Base-by-base conservation (phyloP, 768 basidiomycete species). In the Porphyrellus cyaneotinctus region DNA sequence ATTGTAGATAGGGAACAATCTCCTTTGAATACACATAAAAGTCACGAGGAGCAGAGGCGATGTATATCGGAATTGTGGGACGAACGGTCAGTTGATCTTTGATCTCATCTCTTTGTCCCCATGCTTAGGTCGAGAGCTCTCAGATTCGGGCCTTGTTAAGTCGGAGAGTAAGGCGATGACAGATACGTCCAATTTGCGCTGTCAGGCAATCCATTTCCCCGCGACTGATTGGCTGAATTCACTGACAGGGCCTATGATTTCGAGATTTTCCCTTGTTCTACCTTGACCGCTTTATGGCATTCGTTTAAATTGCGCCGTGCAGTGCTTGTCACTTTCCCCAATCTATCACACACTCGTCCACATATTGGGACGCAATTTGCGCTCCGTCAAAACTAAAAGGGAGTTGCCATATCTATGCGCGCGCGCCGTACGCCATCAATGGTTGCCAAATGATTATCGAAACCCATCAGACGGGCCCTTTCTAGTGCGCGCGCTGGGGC, bases 1-100 rank as follows among this genome's bases (percentile, higher is more conserved):
- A 32, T 41, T 43, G 51, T 64, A 55, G 32, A 50, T 49, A 54
- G 60, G 64, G 64, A 53, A 65, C 60, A 67, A 8, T 44, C 53
- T 23, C 24, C 35, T 45, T 36, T 35, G 38, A 55, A 62, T 58
- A n/a, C n/a, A n/a, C n/a, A 18, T 20, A 36, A 43, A 31, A 4
- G 12, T 18, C 24, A 41, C 31, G 22, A 8, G n/a, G 11, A 33
- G 20, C 20, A 17, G 32, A 35, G 43, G 47, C 42, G 15, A 38
- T 51, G 33, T 30, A 6, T 11, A 17, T 32, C 51, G 17, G 35
- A 28, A 46, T 12, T 18, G 8, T 49, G 38, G 4, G 26, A 24
- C 20, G n/a, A 39, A 24, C 17, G 10, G 22, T 41, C 23, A 30
- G 42, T n/a, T 15, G 26, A n/a, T 20, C 7, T 3, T 35, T 35